These are phyloP conservation scores for Linnemannia hyalina DNA, from an alignment of 192 early-diverging fungal species.

Conservation along the genomic window DNA sequence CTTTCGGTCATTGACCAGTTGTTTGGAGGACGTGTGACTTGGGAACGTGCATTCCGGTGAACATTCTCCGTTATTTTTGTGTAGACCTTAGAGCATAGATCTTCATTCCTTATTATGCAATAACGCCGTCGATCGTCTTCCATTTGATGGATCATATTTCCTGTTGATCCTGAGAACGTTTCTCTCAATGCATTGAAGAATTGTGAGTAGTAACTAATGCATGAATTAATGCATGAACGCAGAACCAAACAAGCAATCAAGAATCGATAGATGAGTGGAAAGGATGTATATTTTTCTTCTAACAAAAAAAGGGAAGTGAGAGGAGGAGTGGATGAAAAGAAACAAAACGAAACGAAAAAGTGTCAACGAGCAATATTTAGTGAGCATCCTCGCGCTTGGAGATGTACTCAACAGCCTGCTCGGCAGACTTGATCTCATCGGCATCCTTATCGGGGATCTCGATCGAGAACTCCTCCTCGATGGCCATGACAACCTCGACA, in stretches of 20 bases:
- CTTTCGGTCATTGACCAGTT: conserved; percentile 45
- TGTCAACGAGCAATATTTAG: conserved; percentile 59
- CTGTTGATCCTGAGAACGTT: neutral
- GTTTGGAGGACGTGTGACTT: conserved; percentile 47
- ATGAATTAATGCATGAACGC: neutral
- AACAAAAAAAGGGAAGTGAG: neutral
- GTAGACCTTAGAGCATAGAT: neutral
- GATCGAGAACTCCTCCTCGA: conserved; percentile 99
- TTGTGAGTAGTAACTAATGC: neutral
- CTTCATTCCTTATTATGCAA: neutral
- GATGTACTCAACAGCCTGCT: conserved; percentile 91
- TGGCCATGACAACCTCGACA: conserved; percentile 99
- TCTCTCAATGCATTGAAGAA: neutral
- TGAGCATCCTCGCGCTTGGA: conserved; percentile 77
- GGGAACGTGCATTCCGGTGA: conserved; percentile 45
- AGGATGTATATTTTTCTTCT: conserved; percentile 18
- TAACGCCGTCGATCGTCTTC: neutral
- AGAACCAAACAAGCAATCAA: neutral
- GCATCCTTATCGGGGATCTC: conserved; percentile 98
- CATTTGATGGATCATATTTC: too few relatives aligned
- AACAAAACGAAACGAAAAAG: neutral
- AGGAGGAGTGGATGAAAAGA: neutral
- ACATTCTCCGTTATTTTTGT: neutral
- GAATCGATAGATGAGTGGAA: neutral
- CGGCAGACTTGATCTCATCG: conserved; percentile 92